Base-by-base conservation (phyloP, 768 basidiomycete genomes). In the Kwoniella sp. region DNA sequence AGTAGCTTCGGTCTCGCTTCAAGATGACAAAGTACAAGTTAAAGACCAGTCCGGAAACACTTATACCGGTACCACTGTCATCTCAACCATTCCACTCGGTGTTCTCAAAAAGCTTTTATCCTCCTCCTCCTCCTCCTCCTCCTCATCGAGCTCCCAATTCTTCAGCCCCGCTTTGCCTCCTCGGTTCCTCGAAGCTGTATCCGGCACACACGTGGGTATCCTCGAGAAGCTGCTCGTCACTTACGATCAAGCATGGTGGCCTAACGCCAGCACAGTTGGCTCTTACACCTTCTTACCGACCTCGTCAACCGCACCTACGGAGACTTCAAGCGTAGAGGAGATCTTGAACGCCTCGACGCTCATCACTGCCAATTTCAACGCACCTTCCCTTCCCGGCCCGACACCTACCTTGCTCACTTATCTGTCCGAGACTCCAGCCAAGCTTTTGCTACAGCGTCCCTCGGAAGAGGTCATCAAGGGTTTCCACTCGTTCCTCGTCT, bases 271-370 rank as follows among this genome's bases (percentile, higher is more conserved):
- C 5, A 65, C 30, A 7, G 54, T 68, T 22, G 78, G 76, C 12
- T 74, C 71, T 1, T 74, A 75, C 63, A 79, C 74, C n/a, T 68
- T 79, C 59, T 68, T 79, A 17, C 78, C 78, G 9, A 73, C 70
- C 1, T n/a, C 29, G 17, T 21, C 60, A 0, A 19, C 29, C 8
- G 24, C 47, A 4, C 60, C 64, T 12, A 67, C 6, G 36, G 61
- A 58, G 8, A 63, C 55, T 21, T 68, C 70, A 12, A 55, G 56
- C 4, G 46, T 67, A 5, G 58, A 68, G 33, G 76, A 77, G 46
- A 65, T 79, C 25, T 71, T 79, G 46, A 60, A 58, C 4, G 50
- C 60, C 5, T 76, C 74, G 2, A 70, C 76, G 8, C 36, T 77
- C 1, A 61, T 74, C 19, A 64, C 60, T 2, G 70, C 78, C 3